Conservation (phyloP, 192 early-diverging fungal species). For the Podila horticola region DNA sequence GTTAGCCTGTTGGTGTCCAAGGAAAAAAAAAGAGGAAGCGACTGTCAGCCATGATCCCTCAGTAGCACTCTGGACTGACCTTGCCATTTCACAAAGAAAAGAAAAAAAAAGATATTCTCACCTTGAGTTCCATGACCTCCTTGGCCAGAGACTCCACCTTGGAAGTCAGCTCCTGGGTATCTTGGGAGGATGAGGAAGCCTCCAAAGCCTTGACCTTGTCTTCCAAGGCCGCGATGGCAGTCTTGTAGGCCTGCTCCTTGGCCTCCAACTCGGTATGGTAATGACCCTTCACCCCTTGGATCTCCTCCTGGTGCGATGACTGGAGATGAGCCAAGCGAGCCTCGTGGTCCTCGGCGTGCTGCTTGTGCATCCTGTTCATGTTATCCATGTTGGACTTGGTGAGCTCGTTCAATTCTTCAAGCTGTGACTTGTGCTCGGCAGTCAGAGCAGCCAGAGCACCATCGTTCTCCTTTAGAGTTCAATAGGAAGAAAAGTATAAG, state of each 20-base stretch:
- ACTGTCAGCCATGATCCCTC: neutral
- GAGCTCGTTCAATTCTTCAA: constrained; percentile 23
- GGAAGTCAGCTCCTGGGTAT: constrained; percentile 3
- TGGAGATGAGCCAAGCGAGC: constrained; percentile 21
- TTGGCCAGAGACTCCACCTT: constrained; percentile 29
- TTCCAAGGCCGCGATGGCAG: constrained; percentile 6
- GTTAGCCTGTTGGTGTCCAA: neutral
- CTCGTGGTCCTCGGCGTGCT: constrained; percentile 49
- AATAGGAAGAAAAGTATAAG: neutral
- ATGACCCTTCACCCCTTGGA: constrained; percentile 22
- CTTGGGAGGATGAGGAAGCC: constrained; percentile 1
- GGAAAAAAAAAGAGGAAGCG: neutral
- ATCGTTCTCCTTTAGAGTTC: constrained; percentile 4
- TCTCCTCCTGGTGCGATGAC: constrained; percentile 37
- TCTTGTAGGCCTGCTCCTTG: constrained; percentile 17
- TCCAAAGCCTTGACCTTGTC: constrained; percentile 28
- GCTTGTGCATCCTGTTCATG: constrained; percentile 48
- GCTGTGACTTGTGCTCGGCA: constrained; percentile 22
- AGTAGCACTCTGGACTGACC: neutral
- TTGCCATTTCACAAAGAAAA: neutral
- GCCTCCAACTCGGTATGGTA: constrained; percentile 11
- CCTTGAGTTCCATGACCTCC: constrained; percentile 56
- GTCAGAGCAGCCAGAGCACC: constrained; percentile 9
- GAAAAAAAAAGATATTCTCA: constrained; percentile 2
- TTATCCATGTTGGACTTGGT: constrained; percentile 32